Base-by-base conservation (phyloP, 257 asterid species). In the Solanum chmielewskii region DNA sequence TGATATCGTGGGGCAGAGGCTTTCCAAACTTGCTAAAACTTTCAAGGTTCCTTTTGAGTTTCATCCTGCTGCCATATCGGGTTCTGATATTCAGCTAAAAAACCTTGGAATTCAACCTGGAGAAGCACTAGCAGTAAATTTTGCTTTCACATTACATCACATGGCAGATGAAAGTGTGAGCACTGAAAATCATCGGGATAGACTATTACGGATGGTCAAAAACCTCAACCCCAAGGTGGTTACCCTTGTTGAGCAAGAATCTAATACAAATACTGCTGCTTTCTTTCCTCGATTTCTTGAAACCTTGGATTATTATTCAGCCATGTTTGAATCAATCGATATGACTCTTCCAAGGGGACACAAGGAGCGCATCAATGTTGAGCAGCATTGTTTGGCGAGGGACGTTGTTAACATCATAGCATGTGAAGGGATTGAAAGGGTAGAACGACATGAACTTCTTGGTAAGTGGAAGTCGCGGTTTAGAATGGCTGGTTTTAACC, bases 91-190 rank as follows among this genome's bases (percentile, higher is more conserved):
- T 35, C 89, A 37, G 70, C 87, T 76, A 0, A 87, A 90, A 68
- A 88, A 92, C 82, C 93, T 95, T 3, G 91, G 90, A 29, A 88
- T 94, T 66, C 94, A 77, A 76, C 80, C 91, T 0, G 94, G 96
- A 0, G 98, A 95, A 88, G 96, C 98, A 4, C 56, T 96, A 42
- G 98, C 98, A 0, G 99, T 96, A 88, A 95, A 96, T 86, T 96
- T 96, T 11, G 98, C 98, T 1, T 96, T 93, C 88, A 89, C 94
- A 86, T 85, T 96, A 82, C 99, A 96, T 89, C 94, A 91, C 70
- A 92, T 91, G 95, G 95, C 98, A 0, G 99, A 96, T 56, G 99
- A 96, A 83, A 95, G 98, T 49, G 98, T 96, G 62, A 96, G 93
- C 44, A 96, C 97, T 0, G 94, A 91, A 75, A 96, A 96, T 83